Percentiles rank a stretch among this genome's conserved stretches.
Evolutionary conservation across 169 alveolate species (phyloP).

Genomic region (Eimeria maxima): DNA sequence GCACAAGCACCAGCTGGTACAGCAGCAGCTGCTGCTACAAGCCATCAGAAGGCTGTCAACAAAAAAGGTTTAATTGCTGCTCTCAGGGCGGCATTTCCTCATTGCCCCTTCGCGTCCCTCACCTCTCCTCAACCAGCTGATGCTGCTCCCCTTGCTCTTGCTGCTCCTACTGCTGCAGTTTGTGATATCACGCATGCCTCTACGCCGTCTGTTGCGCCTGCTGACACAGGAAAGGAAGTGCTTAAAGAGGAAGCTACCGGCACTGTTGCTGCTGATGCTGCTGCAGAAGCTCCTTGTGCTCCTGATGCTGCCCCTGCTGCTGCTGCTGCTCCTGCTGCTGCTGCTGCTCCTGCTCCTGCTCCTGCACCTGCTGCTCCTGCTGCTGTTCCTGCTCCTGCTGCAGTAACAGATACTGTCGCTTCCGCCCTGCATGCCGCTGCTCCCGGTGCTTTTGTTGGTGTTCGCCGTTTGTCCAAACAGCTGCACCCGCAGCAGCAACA

Average conservation of each 20-base stretch:
- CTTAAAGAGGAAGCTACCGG: not conserved
- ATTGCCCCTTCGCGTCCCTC: conserved; percentile 1
- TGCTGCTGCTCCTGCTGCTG: not conserved
- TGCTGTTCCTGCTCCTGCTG: not conserved
- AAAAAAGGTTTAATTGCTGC: not conserved
- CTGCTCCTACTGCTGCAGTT: not conserved
- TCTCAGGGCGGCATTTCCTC: not conserved
- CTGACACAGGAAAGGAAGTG: not conserved
- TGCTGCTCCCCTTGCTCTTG: not conserved
- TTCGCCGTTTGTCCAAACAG: not conserved
- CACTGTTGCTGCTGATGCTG: not conserved
- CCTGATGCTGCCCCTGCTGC: not conserved
- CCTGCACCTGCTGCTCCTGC: not conserved
- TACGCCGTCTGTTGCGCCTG: not conserved
- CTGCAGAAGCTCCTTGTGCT: not conserved
- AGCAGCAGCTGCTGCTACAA: not conserved
- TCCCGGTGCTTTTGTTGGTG: not conserved
- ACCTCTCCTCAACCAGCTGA: not conserved
- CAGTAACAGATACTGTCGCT: not conserved
- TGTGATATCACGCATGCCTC: not conserved
- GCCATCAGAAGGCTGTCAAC: not conserved
- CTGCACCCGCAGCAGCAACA: not conserved
- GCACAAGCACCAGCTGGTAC: not conserved
- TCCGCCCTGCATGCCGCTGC: not conserved
- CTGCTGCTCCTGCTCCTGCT: not conserved